Percentiles rank a stretch among this genome's conserved stretches.
These are phyloP conservation scores for Rhodotorula taiwanensis DNA, from an alignment of 768 basidiomycete species.

Conservation along the genomic window DNA sequence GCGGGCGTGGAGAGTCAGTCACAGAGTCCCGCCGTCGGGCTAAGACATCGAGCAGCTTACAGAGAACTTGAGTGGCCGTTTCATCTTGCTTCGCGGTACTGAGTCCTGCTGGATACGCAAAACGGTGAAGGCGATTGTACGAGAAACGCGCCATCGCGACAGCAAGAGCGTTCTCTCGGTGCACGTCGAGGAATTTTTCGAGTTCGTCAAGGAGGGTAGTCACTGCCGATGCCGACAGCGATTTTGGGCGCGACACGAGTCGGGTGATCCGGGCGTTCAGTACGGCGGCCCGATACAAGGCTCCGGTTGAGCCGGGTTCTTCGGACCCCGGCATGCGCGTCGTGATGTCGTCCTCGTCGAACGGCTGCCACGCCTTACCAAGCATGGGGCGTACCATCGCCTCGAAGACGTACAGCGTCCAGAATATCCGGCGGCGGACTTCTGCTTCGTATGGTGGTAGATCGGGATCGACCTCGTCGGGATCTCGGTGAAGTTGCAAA, in stretches of 20 bases:
- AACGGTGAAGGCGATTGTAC: slow-evolving; percentile 5
- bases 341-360: slow-evolving; percentile 9
- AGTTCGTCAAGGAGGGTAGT: slow-evolving; percentile 12
- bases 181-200: neutral
- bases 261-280: slow-evolving; percentile 11
- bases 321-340: slow-evolving; percentile 5
- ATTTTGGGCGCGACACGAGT: neutral
- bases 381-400: slow-evolving; percentile 4
- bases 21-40: no score
- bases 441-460: slow-evolving; percentile 14
- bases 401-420: slow-evolving; percentile 8
- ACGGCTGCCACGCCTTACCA: slow-evolving; percentile 1
- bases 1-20: neutral
- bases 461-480: neutral
- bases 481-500: slow-evolving; percentile 24
- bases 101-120: neutral
- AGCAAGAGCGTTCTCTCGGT: neutral
- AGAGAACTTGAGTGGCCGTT: neutral
- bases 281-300: neutral
- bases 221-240: neutral
- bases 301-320: neutral
- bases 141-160: neutral
- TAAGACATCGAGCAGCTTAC: neutral
- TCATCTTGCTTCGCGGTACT: neutral
- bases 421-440: slow-evolving; percentile 19